phyloP scores from a whole-genome alignment of 495 filamentous ascomycete species.

The Penicillium silybi region DNA sequence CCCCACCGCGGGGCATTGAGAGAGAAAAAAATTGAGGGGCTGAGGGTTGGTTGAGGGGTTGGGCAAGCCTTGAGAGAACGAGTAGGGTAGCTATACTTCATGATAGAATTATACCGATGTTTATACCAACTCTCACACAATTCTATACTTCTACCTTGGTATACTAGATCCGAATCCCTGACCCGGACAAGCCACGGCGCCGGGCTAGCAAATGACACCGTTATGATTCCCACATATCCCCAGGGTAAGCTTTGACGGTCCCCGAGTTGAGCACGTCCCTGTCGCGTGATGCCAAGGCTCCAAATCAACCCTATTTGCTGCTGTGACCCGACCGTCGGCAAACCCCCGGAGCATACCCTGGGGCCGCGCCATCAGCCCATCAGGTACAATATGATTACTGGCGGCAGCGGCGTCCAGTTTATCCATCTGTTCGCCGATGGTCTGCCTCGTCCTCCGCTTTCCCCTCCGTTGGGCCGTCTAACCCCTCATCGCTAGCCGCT shows the following conservation, averaged over 20 bases:
- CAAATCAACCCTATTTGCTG: conserved; percentile 8
- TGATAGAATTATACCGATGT: neutral
- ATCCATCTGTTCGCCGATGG: neutral
- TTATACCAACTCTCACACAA: neutral
- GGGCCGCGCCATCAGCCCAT: neutral
- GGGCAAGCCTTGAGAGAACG: neutral
- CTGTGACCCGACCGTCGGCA: conserved; percentile 5
- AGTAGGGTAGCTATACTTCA: neutral
- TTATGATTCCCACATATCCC: neutral
- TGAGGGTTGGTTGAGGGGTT: neutral
- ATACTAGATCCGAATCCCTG: neutral
- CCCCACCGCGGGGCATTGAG: neutral
- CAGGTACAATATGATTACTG: neutral
- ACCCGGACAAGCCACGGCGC: neutral
- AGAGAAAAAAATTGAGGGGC: conserved; percentile 3
- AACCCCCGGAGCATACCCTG: neutral
- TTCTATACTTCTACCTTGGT: neutral
- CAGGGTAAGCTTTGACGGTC: neutral
- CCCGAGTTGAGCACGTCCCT: conserved; percentile 4
- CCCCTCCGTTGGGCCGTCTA: neutral
- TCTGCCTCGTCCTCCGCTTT: neutral
- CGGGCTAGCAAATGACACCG: neutral
- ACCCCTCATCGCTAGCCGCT: neutral
- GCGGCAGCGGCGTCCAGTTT: conserved; percentile 5
- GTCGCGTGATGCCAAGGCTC: conserved; percentile 8